Evolutionary conservation across 2,329 filamentous ascomycete species (phyloP).

Genomic region (Nemania sp.): DNA sequence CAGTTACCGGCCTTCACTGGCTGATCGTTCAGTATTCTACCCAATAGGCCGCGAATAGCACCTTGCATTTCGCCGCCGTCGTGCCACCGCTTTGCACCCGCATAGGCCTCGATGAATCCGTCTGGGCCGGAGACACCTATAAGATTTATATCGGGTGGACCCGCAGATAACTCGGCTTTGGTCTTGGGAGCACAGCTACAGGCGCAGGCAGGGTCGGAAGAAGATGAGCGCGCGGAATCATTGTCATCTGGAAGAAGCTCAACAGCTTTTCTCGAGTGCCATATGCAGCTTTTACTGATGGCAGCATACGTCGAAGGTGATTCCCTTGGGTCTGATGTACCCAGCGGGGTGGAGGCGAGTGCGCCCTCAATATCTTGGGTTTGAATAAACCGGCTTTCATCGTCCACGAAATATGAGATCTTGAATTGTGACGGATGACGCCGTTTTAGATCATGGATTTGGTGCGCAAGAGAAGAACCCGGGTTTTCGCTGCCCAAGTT

Average conservation of each 20-base stretch:
- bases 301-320: not conserved
- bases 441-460: conserved; percentile 65
- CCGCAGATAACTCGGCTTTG: conserved; percentile 4
- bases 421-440: conserved; percentile 59
- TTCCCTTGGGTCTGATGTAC: conserved; percentile 25
- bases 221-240: conserved; percentile 28
- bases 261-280: conserved; percentile 35
- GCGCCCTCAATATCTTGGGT: conserved; percentile 50
- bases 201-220: conserved; percentile 23
- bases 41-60: conserved; percentile 68
- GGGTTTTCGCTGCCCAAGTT: not conserved
- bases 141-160: conserved; percentile 58
- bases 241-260: conserved; percentile 33
- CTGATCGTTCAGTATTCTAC: conserved; percentile 56
- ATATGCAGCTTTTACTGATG: conserved; percentile 27
- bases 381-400: conserved; percentile 71
- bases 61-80: conserved; percentile 76
- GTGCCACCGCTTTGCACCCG: conserved; percentile 77
- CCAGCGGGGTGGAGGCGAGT: conserved; percentile 34
- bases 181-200: conserved; percentile 33
- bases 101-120: conserved; percentile 81
- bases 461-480: conserved; percentile 39
- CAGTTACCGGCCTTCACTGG: conserved; percentile 44
- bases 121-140: conserved; percentile 90
- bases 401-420: conserved; percentile 80